Evolutionary conservation across 2,329 filamentous ascomycete genomes (phyloP).

Genomic region (Talaromyces sp.): DNA sequence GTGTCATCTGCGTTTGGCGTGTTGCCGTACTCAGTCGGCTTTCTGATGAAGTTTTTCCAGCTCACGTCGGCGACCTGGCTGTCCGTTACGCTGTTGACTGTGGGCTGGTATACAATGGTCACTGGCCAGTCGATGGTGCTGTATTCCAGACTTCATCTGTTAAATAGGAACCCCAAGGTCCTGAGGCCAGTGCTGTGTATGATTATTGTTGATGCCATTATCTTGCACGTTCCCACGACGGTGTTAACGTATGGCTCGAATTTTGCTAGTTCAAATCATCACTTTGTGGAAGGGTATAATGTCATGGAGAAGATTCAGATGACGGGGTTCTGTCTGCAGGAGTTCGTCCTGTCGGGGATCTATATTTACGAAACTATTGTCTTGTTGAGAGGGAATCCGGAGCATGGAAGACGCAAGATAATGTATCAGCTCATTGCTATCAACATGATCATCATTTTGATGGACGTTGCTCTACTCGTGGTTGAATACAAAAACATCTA

Average conservation of each 20-base stretch:
- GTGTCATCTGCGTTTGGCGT: conserved; percentile 44
- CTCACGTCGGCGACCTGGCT: conserved; percentile 36
- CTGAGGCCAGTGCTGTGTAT: conserved; percentile 44
- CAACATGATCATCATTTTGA: conserved; percentile 47
- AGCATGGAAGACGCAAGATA: conserved; percentile 43
- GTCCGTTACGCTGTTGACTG: conserved; percentile 42
- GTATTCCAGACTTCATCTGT: conserved; percentile 50
- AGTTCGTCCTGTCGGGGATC: conserved; percentile 52
- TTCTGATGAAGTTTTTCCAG: conserved; percentile 48
- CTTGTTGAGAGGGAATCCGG: conserved; percentile 48
- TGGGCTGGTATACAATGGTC: conserved; percentile 50
- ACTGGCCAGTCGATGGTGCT: conserved; percentile 50
- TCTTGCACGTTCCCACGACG: conserved; percentile 46
- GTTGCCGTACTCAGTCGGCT: conserved; percentile 46
- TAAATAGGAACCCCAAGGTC: conserved; percentile 39
- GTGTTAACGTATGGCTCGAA: conserved; percentile 47
- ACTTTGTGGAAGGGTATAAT: conserved; percentile 40
- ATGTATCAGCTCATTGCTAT: conserved; percentile 50
- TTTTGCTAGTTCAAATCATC: conserved; percentile 21
- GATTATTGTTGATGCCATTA: conserved; percentile 46
- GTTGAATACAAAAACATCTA: conserved; percentile 45
- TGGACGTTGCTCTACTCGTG: conserved; percentile 45
- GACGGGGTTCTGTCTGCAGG: conserved; percentile 56
- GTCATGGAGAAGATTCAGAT: conserved; percentile 56
- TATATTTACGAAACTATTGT: conserved; percentile 55